These are phyloP conservation scores for Cadophora sp. DNA, from an alignment of 2,329 filamentous ascomycete genomes.

Conservation along the genomic window DNA sequence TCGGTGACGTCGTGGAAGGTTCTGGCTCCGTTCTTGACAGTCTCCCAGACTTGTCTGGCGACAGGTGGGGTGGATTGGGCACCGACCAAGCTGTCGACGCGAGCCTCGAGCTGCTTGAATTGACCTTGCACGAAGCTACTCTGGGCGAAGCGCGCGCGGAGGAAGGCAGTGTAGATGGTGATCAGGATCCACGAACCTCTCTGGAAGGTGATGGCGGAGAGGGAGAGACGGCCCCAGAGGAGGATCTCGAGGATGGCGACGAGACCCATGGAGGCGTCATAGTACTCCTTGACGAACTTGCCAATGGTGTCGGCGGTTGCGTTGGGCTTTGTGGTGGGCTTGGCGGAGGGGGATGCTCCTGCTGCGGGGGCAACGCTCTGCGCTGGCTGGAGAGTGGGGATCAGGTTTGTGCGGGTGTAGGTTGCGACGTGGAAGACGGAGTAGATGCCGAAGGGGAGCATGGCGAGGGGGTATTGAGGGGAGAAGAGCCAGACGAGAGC, in stretches of 20 bases:
- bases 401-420: slow-evolving; percentile 91
- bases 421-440: slow-evolving; percentile 98
- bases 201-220: slow-evolving; percentile 85
- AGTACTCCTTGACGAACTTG: slow-evolving; percentile 96
- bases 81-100: slow-evolving; percentile 81
- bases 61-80: slow-evolving; percentile 86
- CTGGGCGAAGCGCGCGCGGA: slow-evolving; percentile 88
- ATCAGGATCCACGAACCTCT: slow-evolving; percentile 91
- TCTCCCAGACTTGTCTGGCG: slow-evolving; percentile 80
- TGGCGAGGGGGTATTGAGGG: slow-evolving; percentile 86
- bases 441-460: slow-evolving; percentile 95
- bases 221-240: slow-evolving; percentile 82
- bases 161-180: slow-evolving; percentile 85
- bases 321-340: slow-evolving; percentile 57
- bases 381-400: slow-evolving; percentile 82
- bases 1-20: slow-evolving; percentile 84
- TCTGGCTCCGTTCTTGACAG: slow-evolving; percentile 73
- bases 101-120: slow-evolving; percentile 73
- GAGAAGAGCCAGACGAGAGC: slow-evolving; percentile 94
- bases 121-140: slow-evolving; percentile 91
- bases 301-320: slow-evolving; percentile 83
- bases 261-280: slow-evolving; percentile 93
- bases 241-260: slow-evolving; percentile 88
- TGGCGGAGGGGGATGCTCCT: slow-evolving; percentile 61
- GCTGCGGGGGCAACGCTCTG: slow-evolving; percentile 59